Evolutionary conservation across 768 basidiomycete species (phyloP), one percentile per base, ranked within the genome.

Genomic region (Clitopilus hobsonii): DNA sequence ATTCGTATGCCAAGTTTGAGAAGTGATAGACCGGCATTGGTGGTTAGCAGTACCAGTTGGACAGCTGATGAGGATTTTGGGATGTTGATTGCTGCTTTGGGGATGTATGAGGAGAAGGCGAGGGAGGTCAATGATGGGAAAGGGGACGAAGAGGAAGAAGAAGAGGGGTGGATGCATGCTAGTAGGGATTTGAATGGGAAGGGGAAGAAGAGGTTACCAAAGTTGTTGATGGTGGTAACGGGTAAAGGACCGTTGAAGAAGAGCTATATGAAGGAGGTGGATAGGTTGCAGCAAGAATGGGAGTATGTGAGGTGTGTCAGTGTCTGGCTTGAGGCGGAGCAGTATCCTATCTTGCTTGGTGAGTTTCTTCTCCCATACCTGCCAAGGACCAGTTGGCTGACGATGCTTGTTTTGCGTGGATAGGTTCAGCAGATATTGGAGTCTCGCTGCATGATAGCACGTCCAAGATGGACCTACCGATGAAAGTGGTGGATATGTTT

Each of bases 401-500:
- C 23, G 18, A 3, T 14, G 22, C 18, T 16, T 38, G 28, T 3
- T 38, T 38, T 5, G 49, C 52, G 23, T 51, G 38, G 51, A 5
- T 58, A 93, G 92, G 94, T 27, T 88, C 91, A 3, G 92, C 94
- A 8, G 94, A 99, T 69, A 62, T 99, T 36, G 97, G 97, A 2
- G 81, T 98, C 55, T 94, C 85, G 57, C 71, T 99, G 50, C 97
- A 99, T 71, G 83, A 85, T 5, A 95, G 92, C 67, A 93, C 92
- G 0, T 95, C 92, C 1, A 89, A 82, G 1, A 72, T 94, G 54
- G 97, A 99, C 70, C 74, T 99, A 53, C 97, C 97, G 2, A 99
- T 99, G 97, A 99, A 99, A 69, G 85, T 99, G 4, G 94, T 99
- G 6, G 97, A 99, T 68, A 98, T 98, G 96, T 98, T 98, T 72